phyloP scores from a whole-genome alignment of 2,329 filamentous ascomycete species.

The Cladosporium sp. region DNA sequence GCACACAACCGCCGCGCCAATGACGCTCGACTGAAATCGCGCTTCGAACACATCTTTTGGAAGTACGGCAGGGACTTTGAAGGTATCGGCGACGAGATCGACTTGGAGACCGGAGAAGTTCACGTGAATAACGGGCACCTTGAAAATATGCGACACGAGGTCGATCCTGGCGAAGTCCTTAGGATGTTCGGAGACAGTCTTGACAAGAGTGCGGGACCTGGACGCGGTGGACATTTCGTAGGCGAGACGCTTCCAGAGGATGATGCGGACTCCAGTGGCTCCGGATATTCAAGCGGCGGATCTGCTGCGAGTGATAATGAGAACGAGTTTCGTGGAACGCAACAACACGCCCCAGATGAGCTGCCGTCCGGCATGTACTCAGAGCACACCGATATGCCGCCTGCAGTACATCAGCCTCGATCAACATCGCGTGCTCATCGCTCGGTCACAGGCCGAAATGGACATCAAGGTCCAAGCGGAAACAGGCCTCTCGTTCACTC shows the following conservation, averaged over 20 bases:
- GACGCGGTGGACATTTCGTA: neutral
- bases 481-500: neutral
- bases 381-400: conserved; percentile 7
- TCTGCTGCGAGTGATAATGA: neutral
- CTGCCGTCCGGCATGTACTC: conserved; percentile 11
- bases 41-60: conserved; percentile 82
- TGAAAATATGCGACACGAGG: conserved; percentile 56
- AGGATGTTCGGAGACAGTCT: conserved; percentile 29
- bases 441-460: neutral
- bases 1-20: conserved; percentile 46
- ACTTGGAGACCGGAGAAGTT: conserved; percentile 74
- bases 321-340: neutral
- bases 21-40: conserved; percentile 70
- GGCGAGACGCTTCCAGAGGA: conserved; percentile 23
- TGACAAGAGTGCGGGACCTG: conserved; percentile 36
- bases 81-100: conserved; percentile 83
- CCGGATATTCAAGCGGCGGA: neutral
- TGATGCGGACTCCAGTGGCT: conserved; percentile 7
- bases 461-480: neutral
- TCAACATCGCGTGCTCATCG: too few relatives aligned
- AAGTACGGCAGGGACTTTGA: conserved; percentile 84
- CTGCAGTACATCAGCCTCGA: too few relatives aligned
- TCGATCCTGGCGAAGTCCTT: conserved; percentile 43
- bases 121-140: conserved; percentile 92
- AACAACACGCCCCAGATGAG: conserved; percentile 9